These are phyloP conservation scores for Adansonia rubrostipa DNA, from an alignment of 441 rosid species.

Conservation along the genomic window DNA sequence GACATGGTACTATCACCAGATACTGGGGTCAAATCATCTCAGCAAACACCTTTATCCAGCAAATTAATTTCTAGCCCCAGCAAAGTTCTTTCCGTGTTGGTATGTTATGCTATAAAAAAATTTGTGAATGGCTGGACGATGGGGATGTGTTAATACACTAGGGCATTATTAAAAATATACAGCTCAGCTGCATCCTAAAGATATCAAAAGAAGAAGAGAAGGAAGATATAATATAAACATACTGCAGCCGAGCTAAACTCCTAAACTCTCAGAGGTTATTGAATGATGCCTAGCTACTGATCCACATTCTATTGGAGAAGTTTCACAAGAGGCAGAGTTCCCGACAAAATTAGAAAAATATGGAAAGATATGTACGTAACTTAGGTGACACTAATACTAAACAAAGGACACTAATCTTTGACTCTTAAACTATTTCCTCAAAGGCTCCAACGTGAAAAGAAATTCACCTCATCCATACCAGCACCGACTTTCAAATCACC, in stretches of 20 bases:
- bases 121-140: not conserved
- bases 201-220: not conserved
- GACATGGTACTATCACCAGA: not conserved
- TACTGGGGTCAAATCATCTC: conserved; percentile 1
- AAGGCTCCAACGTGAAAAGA: conserved; percentile 26
- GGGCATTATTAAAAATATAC: not conserved
- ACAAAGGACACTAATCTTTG: not conserved
- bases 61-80: conserved; percentile 11
- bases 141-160: not conserved
- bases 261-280: conserved; percentile 2
- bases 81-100: not conserved
- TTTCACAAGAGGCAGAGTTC: not conserved
- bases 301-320: conserved; percentile 1
- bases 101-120: not conserved
- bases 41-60: conserved; percentile 11
- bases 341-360: not conserved
- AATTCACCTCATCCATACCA: conserved; percentile 80
- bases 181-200: conserved; percentile 1
- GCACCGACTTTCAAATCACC: conserved; percentile 60
- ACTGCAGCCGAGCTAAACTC: not conserved
- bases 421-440: conserved; percentile 18
- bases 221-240: not conserved
- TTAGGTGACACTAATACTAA: not conserved
- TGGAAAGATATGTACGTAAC: not conserved
- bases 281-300: not conserved